Evolutionary conservation across 2,329 filamentous ascomycete genomes (phyloP), one percentile per base, ranked within the genome.

Genomic region (Aspergillus fructus): DNA sequence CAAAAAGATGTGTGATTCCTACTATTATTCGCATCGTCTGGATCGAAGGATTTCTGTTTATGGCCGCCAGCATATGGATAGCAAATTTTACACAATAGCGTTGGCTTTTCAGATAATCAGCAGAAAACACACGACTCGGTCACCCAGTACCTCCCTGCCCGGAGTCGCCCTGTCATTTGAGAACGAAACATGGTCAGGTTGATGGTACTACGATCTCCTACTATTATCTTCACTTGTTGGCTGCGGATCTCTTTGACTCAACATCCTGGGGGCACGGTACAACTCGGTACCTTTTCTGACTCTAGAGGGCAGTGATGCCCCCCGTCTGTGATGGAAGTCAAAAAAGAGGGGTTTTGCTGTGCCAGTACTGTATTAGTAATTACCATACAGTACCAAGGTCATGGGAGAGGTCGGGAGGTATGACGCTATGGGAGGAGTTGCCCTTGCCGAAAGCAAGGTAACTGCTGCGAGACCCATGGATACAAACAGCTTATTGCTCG

Each of bases 41-140:
- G 43, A 50, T 55, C 49, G 59, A 62, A 57, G 56, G 57, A 59
- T 66, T 69, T 59, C 62, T 68, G 60, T 67, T 67, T 65, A 61
- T 62, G 59, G 62, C 57, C 47, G 52, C 62, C 60, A 59, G 62
- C 66, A 69, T 63, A 58, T 53, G 47, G 45, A 49, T 55, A 55
- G 50, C 41, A 52, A 50, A 53, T 40, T 56, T 56, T 58, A 45
- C 51, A 56, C 53, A 53, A 47, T 58, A 57, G 53, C 48, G 54
- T 55, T 59, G 45, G 53, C 48, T 54, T 34, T 58, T 45, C 33
- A 50, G 39, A 53, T 59, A 56, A 56, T 52, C 45, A 51, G 34
- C 8, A 37, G 45, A 34, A 50, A 57, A 40, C 23, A 23, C 40
- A 15, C 27, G 11, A 33, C n/a, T 21, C 30, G 39, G 30, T 30